These are phyloP conservation scores for Trichosporon asahii DNA, from an alignment of 1,284 basidiomycete genomes.

Conservation along the genomic window DNA sequence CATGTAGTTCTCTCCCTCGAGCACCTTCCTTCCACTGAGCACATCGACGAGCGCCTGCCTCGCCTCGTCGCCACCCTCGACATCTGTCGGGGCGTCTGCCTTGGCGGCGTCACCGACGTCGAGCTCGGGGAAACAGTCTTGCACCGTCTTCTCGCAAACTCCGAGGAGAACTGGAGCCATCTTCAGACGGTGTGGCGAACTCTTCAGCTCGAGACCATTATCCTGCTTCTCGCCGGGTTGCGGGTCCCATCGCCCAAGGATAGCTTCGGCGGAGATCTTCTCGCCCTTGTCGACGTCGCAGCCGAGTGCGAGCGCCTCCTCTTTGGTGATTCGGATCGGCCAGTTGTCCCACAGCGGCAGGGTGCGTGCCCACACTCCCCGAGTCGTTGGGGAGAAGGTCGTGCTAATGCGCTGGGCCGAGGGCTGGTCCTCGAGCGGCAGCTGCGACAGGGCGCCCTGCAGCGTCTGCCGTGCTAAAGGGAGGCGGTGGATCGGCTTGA, in stretches of 20 bases:
- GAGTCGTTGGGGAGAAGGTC: conserved; percentile 54
- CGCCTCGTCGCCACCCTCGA: conserved; percentile 40
- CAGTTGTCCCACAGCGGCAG: conserved; percentile 79
- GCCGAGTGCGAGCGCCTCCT: conserved; percentile 63
- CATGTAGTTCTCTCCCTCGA: conserved; percentile 65
- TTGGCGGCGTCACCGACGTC: conserved; percentile 78
- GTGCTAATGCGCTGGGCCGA: conserved; percentile 68
- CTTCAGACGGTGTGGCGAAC: conserved; percentile 55
- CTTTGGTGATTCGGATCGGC: conserved; percentile 70
- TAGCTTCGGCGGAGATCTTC: conserved; percentile 58
- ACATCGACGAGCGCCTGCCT: conserved; percentile 73
- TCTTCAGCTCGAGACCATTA: conserved; percentile 30
- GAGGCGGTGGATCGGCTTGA: conserved; percentile 34
- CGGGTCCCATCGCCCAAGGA: conserved; percentile 51
- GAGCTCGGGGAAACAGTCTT: conserved; percentile 77
- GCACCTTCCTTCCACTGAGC: conserved; percentile 69
- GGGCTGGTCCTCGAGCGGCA: conserved; percentile 55
- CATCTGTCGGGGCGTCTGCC: conserved; percentile 22
- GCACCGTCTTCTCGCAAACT: conserved; percentile 62
- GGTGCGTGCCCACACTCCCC: conserved; percentile 66
- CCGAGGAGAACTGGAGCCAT: conserved; percentile 62
- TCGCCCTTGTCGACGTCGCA: conserved; percentile 55
- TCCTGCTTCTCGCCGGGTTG: conserved; percentile 25
- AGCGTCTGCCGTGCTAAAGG: conserved; percentile 39
- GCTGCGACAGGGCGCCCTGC: conserved; percentile 30